Percentiles rank a stretch among this genome's conserved stretches.
Conservation (phyloP, 2,329 filamentous ascomycete genomes). For the Ophiocordyceps camponoti-floridani region DNA sequence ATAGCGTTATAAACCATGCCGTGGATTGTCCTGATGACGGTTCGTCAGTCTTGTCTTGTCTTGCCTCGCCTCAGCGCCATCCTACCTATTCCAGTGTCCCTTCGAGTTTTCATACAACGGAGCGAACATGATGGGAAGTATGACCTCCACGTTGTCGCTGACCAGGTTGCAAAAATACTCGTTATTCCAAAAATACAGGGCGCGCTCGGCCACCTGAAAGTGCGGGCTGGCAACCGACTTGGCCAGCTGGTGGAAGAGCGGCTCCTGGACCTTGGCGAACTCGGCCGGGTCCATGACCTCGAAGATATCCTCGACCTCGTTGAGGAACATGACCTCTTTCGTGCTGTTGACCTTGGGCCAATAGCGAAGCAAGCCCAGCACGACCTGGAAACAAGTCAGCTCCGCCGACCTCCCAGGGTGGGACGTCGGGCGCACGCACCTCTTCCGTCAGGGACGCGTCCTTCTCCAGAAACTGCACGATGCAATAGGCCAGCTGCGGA, state of each 20-base stretch:
- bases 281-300: conserved; percentile 99
- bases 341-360: conserved; percentile 99
- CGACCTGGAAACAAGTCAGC: conserved; percentile 39
- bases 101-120: conserved; percentile 98
- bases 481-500: conserved; percentile 93
- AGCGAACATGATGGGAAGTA: conserved; percentile 97
- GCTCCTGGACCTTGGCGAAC: conserved; percentile 96
- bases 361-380: conserved; percentile 83
- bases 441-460: conserved; percentile 95
- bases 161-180: conserved; percentile 99
- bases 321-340: conserved; percentile 99
- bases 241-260: conserved; percentile 88
- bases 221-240: conserved; percentile 97
- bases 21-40: conserved; percentile 64
- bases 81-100: conserved; percentile 94
- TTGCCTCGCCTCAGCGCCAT: background rate
- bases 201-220: conserved; percentile 95
- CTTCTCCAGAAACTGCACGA: conserved; percentile 96
- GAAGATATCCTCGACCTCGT: conserved; percentile 98
- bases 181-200: conserved; percentile 99
- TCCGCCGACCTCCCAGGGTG: background rate
- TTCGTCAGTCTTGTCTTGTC: background rate
- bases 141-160: conserved; percentile 96
- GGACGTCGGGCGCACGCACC: conserved; percentile 22
- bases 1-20: conserved; percentile 99